Percentiles rank a stretch among this genome's conserved stretches.
phyloP scores from a whole-genome alignment of 441 rosid species.

The Croton setiger region DNA sequence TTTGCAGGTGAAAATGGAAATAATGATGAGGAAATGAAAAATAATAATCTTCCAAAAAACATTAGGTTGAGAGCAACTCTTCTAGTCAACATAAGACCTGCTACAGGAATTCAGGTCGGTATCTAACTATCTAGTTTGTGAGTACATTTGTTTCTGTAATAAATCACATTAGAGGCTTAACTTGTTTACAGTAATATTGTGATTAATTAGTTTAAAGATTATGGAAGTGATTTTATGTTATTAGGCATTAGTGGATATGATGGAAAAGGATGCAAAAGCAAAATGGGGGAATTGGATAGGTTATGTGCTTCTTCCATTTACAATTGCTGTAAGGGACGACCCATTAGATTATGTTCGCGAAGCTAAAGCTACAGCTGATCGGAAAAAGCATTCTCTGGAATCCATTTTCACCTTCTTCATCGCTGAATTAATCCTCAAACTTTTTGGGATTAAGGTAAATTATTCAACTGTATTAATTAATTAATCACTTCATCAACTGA shows the following conservation, averaged over 20 bases:
- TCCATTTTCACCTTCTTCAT: conserved; percentile 32
- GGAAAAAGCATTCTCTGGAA: conserved; percentile 43
- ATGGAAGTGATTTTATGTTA: not conserved
- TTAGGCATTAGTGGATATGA: conserved; percentile 40
- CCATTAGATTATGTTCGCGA: conserved; percentile 37
- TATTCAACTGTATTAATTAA: not conserved
- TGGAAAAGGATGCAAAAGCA: conserved; percentile 29
- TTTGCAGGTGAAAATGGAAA: not conserved
- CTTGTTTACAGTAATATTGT: too few relatives aligned
- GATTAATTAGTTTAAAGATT: too few relatives aligned
- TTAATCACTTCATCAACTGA: not conserved
- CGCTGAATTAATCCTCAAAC: conserved; percentile 28
- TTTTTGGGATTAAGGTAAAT: conserved; percentile 36
- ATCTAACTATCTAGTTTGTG: too few relatives aligned
- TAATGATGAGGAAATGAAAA: conserved; percentile 16
- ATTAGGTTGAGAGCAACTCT: conserved; percentile 33
- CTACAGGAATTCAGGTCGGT: conserved; percentile 19
- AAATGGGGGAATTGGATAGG: conserved; percentile 45
- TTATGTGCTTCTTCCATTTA: conserved; percentile 29
- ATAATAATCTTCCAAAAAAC: conserved; percentile 28
- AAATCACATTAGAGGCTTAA: too few relatives aligned
- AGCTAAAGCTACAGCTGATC: conserved; percentile 31
- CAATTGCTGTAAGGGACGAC: conserved; percentile 28
- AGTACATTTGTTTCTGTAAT: too few relatives aligned
- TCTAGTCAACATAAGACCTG: conserved; percentile 39